Percentiles rank a stretch among this genome's conserved stretches.
phyloP scores from a whole-genome alignment of 805 yeast species.

The Blastobotrys muscicola region DNA sequence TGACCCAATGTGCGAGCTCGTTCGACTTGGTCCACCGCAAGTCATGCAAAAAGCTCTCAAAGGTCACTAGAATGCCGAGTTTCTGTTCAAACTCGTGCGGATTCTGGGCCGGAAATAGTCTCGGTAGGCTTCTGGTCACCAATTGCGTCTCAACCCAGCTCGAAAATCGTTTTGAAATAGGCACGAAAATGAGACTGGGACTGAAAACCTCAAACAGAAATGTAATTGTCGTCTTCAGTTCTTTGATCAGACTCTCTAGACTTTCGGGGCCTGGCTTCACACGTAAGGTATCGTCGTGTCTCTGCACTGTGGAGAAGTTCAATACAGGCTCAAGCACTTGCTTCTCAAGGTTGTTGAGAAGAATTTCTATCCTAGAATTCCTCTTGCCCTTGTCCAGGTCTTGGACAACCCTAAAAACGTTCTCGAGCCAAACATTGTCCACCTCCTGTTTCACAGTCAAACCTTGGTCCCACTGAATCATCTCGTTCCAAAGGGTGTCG shows the following conservation, averaged over 20 bases:
- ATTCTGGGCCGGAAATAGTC: conserved; percentile 13
- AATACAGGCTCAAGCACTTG: conserved; percentile 11
- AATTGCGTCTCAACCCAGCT: conserved; percentile 4
- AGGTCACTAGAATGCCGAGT: conserved; percentile 6
- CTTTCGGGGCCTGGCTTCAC: neutral
- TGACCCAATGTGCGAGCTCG: conserved; percentile 16
- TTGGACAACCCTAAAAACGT: conserved; percentile 10
- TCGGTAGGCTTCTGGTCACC: conserved; percentile 10
- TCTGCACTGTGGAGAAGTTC: neutral
- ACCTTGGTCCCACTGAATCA: conserved; percentile 6
- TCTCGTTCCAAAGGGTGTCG: neutral
- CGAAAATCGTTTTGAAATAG: conserved; percentile 12
- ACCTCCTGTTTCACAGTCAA: conserved; percentile 3
- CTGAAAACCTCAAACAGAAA: conserved; percentile 9
- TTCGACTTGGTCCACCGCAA: conserved; percentile 11
- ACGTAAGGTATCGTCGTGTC: neutral
- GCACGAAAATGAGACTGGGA: conserved; percentile 2
- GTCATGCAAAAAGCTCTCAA: conserved; percentile 11
- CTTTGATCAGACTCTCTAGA: conserved; percentile 6
- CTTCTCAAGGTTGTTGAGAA: conserved; percentile 10
- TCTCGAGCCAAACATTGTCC: conserved; percentile 7
- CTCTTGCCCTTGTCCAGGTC: conserved; percentile 2
- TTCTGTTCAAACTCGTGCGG: conserved; percentile 10
- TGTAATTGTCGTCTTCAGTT: conserved; percentile 5
- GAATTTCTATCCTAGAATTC: conserved; percentile 6